Evolutionary conservation across 83 land plant genomes (phyloP).

Genomic region (Thuja plicata): DNA sequence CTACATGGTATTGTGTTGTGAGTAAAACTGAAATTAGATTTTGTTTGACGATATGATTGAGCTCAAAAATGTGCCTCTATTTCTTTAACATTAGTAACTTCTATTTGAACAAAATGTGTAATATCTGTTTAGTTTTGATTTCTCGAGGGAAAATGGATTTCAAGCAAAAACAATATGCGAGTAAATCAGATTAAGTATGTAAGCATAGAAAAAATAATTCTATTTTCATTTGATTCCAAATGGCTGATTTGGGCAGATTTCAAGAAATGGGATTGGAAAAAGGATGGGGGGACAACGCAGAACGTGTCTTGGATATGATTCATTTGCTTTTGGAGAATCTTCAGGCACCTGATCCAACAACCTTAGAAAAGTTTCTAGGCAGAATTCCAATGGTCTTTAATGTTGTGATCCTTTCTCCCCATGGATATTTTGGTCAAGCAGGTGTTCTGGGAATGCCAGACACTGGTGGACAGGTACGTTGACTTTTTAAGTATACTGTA

Average conservation of each 20-base stretch:
- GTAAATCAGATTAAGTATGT: neutral
- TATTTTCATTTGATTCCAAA: neutral
- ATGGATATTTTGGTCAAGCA: slow-evolving; percentile 97
- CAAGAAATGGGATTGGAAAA: slow-evolving; percentile 90
- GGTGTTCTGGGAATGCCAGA: slow-evolving; percentile 95
- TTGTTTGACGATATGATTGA: neutral
- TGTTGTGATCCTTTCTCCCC: slow-evolving; percentile 92
- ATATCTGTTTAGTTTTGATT: neutral
- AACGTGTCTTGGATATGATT: slow-evolving; percentile 71
- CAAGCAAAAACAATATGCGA: neutral
- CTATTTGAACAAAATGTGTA: neutral
- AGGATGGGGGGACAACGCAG: slow-evolving; percentile 96
- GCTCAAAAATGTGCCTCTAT: neutral
- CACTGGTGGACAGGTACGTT: slow-evolving; percentile 91
- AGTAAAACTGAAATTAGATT: neutral
- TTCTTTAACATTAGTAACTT: neutral
- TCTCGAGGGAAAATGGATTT: neutral
- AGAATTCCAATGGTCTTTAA: slow-evolving; percentile 92
- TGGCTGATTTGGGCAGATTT: slow-evolving; percentile 40
- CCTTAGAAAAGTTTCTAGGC: slow-evolving; percentile 78
- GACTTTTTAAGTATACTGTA: neutral
- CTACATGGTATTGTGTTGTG: neutral
- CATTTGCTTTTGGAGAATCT: slow-evolving; percentile 79
- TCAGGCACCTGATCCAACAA: slow-evolving; percentile 84
- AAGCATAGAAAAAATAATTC: neutral